A percentile compares a stretch with the other conserved stretches of the same genome.
Evolutionary conservation across 176 grass and related monocot species (phyloP).

Genomic region (Carex littledalei): DNA sequence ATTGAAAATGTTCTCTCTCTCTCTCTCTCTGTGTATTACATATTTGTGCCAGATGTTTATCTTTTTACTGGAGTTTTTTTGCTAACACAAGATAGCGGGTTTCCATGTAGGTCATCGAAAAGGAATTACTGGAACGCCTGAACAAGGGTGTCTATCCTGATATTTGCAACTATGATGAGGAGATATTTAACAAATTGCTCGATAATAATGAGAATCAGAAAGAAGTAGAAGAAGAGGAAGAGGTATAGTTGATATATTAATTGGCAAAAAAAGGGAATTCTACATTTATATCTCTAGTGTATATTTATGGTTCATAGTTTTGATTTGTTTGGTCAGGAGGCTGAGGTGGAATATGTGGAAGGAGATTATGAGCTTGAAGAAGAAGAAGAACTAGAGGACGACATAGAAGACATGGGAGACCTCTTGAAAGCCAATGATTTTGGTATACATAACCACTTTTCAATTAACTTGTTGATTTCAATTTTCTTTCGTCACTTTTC

Average conservation of each 20-base stretch:
- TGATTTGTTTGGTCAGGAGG: slow-evolving; percentile 35
- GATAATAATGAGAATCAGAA: slow-evolving; percentile 34
- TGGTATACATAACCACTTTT: slow-evolving; percentile 21
- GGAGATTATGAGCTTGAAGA: slow-evolving; percentile 47
- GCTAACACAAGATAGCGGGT: neutral
- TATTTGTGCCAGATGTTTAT: neutral
- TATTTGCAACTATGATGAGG: slow-evolving; percentile 60
- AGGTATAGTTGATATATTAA: slow-evolving; percentile 28
- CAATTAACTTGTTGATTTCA: neutral
- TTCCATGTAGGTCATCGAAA: slow-evolving; percentile 62
- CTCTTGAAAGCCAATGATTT: slow-evolving; percentile 27
- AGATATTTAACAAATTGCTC: slow-evolving; percentile 38
- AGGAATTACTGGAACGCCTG: slow-evolving; percentile 77
- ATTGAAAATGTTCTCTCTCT: slow-evolving; percentile 66
- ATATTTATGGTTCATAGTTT: slow-evolving; percentile 10
- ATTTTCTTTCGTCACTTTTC: too few species aligned
- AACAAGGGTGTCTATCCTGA: slow-evolving; percentile 87
- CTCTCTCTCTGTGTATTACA: neutral
- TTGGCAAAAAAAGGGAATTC: slow-evolving; percentile 19
- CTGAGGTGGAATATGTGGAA: slow-evolving; percentile 65
- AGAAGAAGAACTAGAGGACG: slow-evolving; percentile 58
- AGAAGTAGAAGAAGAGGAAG: slow-evolving; percentile 66
- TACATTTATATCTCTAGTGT: neutral
- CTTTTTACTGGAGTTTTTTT: neutral
- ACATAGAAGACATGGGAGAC: slow-evolving; percentile 80